A percentile compares a stretch with the other conserved stretches of the same genome.
Evolutionary conservation across 1,284 basidiomycete species (phyloP).

Genomic region (Trichosporon asahii): DNA sequence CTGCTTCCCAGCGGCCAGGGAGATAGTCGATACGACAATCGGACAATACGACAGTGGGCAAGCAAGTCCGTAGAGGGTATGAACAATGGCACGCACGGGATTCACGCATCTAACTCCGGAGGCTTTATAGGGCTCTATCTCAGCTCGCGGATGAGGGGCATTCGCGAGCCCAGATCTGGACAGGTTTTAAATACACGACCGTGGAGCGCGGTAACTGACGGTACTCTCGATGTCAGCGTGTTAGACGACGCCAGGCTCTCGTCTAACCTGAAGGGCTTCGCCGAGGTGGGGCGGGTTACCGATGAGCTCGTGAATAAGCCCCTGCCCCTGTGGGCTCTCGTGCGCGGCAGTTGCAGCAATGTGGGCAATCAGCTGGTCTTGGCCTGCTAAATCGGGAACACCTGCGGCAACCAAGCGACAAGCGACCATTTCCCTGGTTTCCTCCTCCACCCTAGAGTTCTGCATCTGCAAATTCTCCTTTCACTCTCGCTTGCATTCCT

Average conservation of each 20-base stretch:
- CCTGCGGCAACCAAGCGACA: not conserved
- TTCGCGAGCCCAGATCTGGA: not conserved
- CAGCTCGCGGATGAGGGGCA: too few relatives aligned
- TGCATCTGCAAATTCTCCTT: not conserved
- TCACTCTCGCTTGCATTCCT: not conserved
- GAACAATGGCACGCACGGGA: not conserved
- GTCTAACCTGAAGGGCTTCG: not conserved
- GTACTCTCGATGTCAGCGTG: not conserved
- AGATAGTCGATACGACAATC: not conserved
- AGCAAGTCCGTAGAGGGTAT: not conserved
- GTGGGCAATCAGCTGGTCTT: not conserved
- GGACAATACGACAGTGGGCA: not conserved
- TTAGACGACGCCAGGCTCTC: slow-evolving; percentile 6
- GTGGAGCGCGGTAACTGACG: not conserved
- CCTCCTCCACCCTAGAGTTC: not conserved
- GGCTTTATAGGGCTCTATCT: not conserved
- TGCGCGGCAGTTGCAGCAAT: not conserved
- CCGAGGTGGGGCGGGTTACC: not conserved
- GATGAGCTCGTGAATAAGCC: not conserved
- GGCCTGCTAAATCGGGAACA: not conserved
- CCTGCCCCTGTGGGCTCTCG: not conserved
- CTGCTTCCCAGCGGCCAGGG: not conserved
- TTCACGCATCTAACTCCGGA: not conserved
- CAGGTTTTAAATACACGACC: not conserved
- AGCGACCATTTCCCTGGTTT: not conserved